Percentiles rank a stretch among this genome's conserved stretches.
Conservation (phyloP, 83 land plant species). For the Diphasiastrum complanatum region DNA sequence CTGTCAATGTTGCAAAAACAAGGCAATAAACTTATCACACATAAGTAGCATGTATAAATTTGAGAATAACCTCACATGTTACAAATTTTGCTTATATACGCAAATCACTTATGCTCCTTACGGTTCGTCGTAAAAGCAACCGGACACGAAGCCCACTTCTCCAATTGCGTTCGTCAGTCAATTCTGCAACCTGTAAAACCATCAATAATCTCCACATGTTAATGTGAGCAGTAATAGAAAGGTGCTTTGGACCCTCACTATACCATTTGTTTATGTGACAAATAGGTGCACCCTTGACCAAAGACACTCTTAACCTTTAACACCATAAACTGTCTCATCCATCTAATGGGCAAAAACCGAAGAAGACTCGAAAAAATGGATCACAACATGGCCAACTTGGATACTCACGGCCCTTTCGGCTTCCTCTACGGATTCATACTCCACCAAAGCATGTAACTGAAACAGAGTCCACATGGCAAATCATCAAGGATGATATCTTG, state of each 20-base stretch:
- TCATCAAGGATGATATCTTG: not conserved
- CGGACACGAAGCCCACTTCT: slow-evolving; percentile 88
- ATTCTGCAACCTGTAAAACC: slow-evolving; percentile 57
- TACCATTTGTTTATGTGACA: not conserved
- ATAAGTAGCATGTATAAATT: not conserved
- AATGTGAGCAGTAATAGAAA: slow-evolving; percentile 1
- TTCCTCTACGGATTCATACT: slow-evolving; percentile 76
- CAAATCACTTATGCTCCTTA: slow-evolving; percentile 54
- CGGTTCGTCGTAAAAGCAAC: slow-evolving; percentile 51
- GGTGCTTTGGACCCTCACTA: no score
- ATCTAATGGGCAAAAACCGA: no score
- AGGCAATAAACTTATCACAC: slow-evolving; percentile 6
- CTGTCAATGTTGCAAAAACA: not conserved
- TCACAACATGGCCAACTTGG: not conserved
- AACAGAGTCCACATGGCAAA: slow-evolving; percentile 8
- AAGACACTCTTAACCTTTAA: no score
- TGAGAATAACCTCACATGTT: slow-evolving; percentile 3
- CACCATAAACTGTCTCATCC: no score
- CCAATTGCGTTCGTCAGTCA: slow-evolving; percentile 86
- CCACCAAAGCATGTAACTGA: slow-evolving; percentile 81
- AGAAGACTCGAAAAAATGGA: not conserved
- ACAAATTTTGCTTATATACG: slow-evolving; percentile 25
- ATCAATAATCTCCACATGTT: not conserved
- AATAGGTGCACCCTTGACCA: not conserved
- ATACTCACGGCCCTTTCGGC: slow-evolving; percentile 83